Evolutionary conservation across 352 stramenopile species (phyloP), one percentile per base, ranked within the genome.

Genomic region (Thraustochytrium striatum): DNA sequence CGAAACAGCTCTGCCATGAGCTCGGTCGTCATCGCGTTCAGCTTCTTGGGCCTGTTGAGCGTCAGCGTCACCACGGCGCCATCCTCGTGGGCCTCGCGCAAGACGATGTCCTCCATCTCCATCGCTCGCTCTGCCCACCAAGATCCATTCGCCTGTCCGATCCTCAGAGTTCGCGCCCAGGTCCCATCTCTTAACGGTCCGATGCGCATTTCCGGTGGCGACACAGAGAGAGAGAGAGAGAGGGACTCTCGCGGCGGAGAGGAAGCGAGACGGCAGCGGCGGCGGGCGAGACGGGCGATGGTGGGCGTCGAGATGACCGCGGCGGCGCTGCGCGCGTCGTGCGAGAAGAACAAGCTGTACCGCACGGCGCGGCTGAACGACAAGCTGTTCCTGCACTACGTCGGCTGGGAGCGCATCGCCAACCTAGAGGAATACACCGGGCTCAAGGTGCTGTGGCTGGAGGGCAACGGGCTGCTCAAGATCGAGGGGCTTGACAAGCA

Each of bases 321-420:
- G 82, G 5, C 1, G 47, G 61, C 28, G n/a, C 58, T 69, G n/a
- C 36, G 55, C 16, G 79, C 72, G 59, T 57, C 35, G 30, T 69
- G 61, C 59, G 70, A 50, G 61, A 65, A 92, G 68, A 90, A 96
- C 70, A 86, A 88, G 28, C 85, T 94, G 57, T 97, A 98, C 82
- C 85, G 89, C 58, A 97, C 92, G 47, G 89, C 94, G 32, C 72
- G 85, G 79, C 89, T 98, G 81, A 98, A 98, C 84, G 92, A 98
- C 84, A 96, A 95, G 72, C 87, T 98, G 41, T 98, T 98, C 80
- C 84, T 98, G 35, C 93, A 98, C 84, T 97, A 98, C 87, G 96
- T 97, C 81, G 94, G 94, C 41, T 98, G 97, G 72, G 86, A 86
- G 28, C 81, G 86, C 44, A 96, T 98, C 81, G 82, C 94, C 57